A percentile compares a stretch with the other conserved stretches of the same genome.
These are phyloP conservation scores for Amanita polypyramis DNA, from an alignment of 768 basidiomycete species.

Conservation along the genomic window DNA sequence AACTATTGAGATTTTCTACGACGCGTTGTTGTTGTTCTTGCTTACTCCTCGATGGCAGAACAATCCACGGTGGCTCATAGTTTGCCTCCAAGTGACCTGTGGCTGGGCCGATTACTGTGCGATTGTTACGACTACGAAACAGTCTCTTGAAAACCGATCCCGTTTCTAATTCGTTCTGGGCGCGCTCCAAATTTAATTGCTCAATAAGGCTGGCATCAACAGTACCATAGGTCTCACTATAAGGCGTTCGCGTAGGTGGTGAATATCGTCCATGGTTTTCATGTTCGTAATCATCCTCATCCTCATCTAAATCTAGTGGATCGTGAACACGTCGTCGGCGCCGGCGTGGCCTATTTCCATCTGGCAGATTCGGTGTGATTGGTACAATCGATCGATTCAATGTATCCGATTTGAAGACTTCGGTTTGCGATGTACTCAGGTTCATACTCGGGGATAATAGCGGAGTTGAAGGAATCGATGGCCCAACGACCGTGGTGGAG, in stretches of 20 bases:
- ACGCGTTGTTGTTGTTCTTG: slow-evolving; percentile 62
- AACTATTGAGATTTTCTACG: slow-evolving; percentile 58
- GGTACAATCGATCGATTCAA: slow-evolving; percentile 15
- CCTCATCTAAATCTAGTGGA: slow-evolving; percentile 15
- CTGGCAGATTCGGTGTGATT: not conserved
- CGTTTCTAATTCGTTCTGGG: slow-evolving; percentile 12
- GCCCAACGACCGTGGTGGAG: slow-evolving; percentile 1
- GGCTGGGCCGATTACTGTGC: slow-evolving; percentile 12
- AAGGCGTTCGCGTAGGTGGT: slow-evolving; percentile 40
- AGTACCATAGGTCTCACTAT: slow-evolving; percentile 52
- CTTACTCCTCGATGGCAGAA: slow-evolving; percentile 48
- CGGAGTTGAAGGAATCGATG: not conserved
- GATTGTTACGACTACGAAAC: slow-evolving; percentile 12
- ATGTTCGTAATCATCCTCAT: slow-evolving; percentile 23
- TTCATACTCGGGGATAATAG: not conserved
- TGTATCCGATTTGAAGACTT: not conserved
- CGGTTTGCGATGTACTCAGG: not conserved
- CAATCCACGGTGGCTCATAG: slow-evolving; percentile 50
- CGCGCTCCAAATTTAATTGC: slow-evolving; percentile 12
- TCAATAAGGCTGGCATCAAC: slow-evolving; percentile 46
- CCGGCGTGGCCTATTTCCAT: slow-evolving; percentile 6
- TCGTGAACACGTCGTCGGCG: slow-evolving; percentile 21
- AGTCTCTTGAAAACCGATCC: slow-evolving; percentile 16
- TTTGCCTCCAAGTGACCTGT: slow-evolving; percentile 17
- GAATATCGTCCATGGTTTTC: slow-evolving; percentile 19